Base-by-base conservation (phyloP, 495 filamentous ascomycete species). In the Daldinia loculata region DNA sequence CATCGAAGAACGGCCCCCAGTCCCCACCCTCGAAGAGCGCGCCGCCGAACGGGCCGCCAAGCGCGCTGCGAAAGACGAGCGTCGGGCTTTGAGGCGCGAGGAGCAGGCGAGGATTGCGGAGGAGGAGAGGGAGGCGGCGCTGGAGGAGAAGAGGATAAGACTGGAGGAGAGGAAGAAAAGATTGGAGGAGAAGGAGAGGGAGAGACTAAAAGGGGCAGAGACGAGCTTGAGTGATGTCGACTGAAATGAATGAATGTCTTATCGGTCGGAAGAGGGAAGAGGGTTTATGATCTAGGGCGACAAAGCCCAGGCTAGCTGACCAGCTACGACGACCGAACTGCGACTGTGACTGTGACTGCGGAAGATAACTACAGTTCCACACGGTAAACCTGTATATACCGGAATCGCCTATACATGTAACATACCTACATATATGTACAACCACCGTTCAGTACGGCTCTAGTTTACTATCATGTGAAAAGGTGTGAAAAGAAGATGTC, bases 21-120 rank as follows among this genome's bases (percentile, higher is more conserved):
- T 96, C 1, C 83, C 89, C 69, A 88, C 85, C 2, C 74, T 85
- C n/a, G 86, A 88, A 67, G 87, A 94, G 79, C 82, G 86, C 14
- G 76, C 88, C 58, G 84, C 77, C 17, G 78, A 82, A 70, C 79
- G 82, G 7, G 80, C 81, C 32, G 76, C 76, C 29, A 81, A 86
- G 79, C 83, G 81, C 74, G 76, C 76, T 8, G 81, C 75, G 1
- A 90, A 90, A 77, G 79, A 79, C 38, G 67, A 82, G 76, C 80
- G 88, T 32, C 78, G 83, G 66, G 80, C 34, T 14, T 2, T 78
- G 38, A 75, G 75, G 9, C 41, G 62, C 61, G 79, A 74, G 63
- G 67, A 56, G 57, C 34, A 36, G 34, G 34, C 34, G 2, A 36
- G 1, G 34, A 14, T 4, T 4, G 34, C 34, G 3, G 34, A 11